These are phyloP conservation scores for Fraxinus nigra DNA, from an alignment of 305 asterid genomes.

Conservation along the genomic window DNA sequence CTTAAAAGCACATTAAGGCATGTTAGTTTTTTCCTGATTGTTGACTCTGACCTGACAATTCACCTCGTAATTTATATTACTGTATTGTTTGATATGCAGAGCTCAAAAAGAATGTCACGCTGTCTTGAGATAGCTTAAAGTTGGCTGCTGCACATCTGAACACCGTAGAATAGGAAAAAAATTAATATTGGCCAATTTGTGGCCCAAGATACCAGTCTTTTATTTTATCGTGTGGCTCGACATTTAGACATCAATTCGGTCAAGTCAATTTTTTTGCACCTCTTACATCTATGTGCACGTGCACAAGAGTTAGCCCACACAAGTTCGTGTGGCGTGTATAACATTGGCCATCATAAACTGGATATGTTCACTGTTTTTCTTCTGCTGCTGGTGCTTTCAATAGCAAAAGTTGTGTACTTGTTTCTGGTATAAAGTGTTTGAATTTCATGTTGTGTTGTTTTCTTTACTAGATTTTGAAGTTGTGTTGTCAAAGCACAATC, in stretches of 20 bases:
- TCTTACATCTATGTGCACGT: neutral
- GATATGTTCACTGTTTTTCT: neutral
- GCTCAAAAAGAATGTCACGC: slow-evolving; percentile 23
- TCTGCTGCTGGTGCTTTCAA: neutral
- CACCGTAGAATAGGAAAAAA: neutral
- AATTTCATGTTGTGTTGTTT: neutral
- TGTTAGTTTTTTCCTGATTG: neutral
- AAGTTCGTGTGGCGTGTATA: neutral
- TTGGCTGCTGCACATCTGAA: neutral
- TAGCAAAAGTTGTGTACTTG: neutral
- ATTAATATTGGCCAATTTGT: neutral
- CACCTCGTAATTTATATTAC: neutral
- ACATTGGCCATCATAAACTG: neutral
- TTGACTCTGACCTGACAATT: neutral
- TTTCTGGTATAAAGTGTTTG: neutral
- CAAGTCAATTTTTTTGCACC: neutral
- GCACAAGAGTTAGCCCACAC: neutral
- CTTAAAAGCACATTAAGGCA: neutral
- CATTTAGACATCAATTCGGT: neutral
- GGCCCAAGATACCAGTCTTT: neutral
- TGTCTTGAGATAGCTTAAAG: slow-evolving; percentile 5
- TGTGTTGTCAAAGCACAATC: too few species aligned
- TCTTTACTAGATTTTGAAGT: too few species aligned
- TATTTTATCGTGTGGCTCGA: neutral
- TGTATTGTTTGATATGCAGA: slow-evolving; percentile 17